Evolutionary conservation across 1,139 yeast genomes (phyloP), one percentile per base, ranked within the genome.

Genomic region (Zygoascus sp.): DNA sequence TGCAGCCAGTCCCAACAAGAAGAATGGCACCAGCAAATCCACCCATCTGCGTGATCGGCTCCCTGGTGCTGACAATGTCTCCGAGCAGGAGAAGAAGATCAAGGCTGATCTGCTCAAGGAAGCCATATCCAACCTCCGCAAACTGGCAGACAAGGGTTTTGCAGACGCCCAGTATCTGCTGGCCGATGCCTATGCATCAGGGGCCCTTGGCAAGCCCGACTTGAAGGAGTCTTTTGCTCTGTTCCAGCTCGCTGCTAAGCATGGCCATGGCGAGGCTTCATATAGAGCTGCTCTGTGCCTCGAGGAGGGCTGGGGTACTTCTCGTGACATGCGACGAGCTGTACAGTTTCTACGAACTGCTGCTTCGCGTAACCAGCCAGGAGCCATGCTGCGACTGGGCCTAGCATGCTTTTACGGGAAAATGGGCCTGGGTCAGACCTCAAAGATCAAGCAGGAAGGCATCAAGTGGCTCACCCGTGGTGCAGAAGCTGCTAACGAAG

Each of bases 401-500:
- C 74, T 87, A 43, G 89, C 90, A 54, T 83, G 89, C 35, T 92
- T 84, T 63, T 79, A 87, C 61, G 81, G 88, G 8, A 75, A 86
- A 55, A 82, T 90, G 90, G 97, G 97, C 1, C 65, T 90, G 44
- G 73, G 83, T 4, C 76, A 77, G 53, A 81, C 79, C 57, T 72
- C 80, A 21, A 80, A 76, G 50, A 82, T 87, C 21, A 85, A 89
- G 58, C 87, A 83, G 60, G 80, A 80, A 60, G 98, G 97, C 46
- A 83, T 92, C 54, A 87, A 89, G 63, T 92, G 98, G 98, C 71
- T 92, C 50, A 78, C 87, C 35, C 77, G 97, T 51, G 96, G 96
- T 0, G 77, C 87, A 19, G 87, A 86, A 44, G 79, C 79, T 41
- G 96, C 97, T 8, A 85, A 79, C 51, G 95, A 86, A 60, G 71